A percentile compares a stretch with the other conserved stretches of the same genome.
These are phyloP conservation scores for Penicillium sclerotigenum DNA, from an alignment of 2,329 filamentous ascomycete species.

Conservation along the genomic window DNA sequence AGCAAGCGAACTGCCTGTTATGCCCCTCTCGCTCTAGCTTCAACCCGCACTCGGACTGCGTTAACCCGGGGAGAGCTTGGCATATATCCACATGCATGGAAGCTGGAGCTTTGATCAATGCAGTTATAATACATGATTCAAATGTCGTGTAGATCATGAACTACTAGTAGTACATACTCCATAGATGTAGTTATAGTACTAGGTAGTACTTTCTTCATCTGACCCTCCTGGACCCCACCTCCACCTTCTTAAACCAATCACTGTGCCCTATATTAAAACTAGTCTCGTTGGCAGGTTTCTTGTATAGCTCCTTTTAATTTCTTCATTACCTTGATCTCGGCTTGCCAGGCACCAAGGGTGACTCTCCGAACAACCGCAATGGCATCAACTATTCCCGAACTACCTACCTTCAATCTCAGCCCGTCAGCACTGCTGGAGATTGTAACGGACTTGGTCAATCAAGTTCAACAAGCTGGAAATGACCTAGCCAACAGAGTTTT, in stretches of 20 bases:
- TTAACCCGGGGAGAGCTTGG: conserved; percentile 24
- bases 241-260: neutral
- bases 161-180: neutral
- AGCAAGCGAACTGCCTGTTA: neutral
- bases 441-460: neutral
- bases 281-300: neutral
- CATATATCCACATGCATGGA: neutral
- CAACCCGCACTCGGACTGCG: conserved; percentile 23
- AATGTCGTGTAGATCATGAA: neutral
- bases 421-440: neutral
- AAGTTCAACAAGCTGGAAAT: neutral
- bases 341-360: neutral
- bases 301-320: neutral
- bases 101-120: neutral
- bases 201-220: neutral
- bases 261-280: neutral
- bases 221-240: neutral
- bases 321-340: neutral
- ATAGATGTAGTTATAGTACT: neutral
- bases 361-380: neutral
- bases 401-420: neutral
- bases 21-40: conserved; percentile 18
- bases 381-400: neutral
- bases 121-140: neutral
- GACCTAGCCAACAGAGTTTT: neutral